Evolutionary conservation across 805 yeast species (phyloP).

Genomic region (Wickerhamomyces silvicola): DNA sequence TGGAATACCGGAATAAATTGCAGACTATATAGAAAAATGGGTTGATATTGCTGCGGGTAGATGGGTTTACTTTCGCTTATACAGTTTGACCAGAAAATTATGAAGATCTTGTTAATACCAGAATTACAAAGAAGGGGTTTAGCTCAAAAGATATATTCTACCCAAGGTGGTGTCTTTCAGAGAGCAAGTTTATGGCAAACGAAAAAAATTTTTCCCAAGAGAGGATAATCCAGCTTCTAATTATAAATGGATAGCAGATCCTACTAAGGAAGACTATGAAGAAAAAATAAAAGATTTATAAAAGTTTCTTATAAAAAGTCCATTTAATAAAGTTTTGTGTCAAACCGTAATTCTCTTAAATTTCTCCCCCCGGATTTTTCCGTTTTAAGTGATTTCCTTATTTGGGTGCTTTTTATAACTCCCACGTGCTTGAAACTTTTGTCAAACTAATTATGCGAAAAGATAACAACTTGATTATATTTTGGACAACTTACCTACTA

Average conservation of each 20-base stretch:
- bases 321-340: too few relatives aligned
- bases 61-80: slow-evolving; percentile 35
- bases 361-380: too few relatives aligned
- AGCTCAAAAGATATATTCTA: slow-evolving; percentile 30
- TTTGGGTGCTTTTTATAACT: too few relatives aligned
- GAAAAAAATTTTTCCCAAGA: slow-evolving; percentile 5
- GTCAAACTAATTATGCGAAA: too few relatives aligned
- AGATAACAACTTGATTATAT: too few relatives aligned
- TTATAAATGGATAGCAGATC: slow-evolving; percentile 7
- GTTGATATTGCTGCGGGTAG: slow-evolving; percentile 31
- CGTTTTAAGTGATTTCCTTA: too few relatives aligned
- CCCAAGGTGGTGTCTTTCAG: slow-evolving; percentile 26
- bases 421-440: too few relatives aligned
- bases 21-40: slow-evolving; percentile 33
- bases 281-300: background rate
- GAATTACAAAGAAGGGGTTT: slow-evolving; percentile 28
- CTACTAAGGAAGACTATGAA: slow-evolving; percentile 5
- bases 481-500: too few relatives aligned
- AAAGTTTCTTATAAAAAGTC: too few relatives aligned
- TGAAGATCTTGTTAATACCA: slow-evolving; percentile 29
- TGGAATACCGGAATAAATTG: slow-evolving; percentile 31
- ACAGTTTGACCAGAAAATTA: slow-evolving; percentile 30
- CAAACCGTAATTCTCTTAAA: too few relatives aligned
- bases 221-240: slow-evolving; percentile 15
- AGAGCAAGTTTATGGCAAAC: slow-evolving; percentile 27